A percentile compares a stretch with the other conserved stretches of the same genome.
Conservation (phyloP, 2,329 filamentous ascomycete genomes). For the Claviceps sp. region DNA sequence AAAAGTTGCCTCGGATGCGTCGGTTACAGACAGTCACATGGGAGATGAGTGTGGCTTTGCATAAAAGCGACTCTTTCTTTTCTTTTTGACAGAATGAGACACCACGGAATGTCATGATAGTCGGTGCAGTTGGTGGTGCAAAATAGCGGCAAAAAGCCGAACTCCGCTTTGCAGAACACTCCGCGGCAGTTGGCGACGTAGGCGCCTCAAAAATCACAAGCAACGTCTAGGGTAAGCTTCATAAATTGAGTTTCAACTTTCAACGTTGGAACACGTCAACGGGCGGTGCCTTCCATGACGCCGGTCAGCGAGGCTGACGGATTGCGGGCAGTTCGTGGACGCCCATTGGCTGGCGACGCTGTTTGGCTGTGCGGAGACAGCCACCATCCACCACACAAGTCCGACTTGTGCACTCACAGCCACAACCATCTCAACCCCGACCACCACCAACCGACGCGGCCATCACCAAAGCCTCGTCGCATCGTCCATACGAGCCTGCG, state of each 20-base stretch:
- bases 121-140: too few relatives aligned
- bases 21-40: too few relatives aligned
- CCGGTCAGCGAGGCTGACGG: not conserved
- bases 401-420: not conserved
- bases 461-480: not conserved
- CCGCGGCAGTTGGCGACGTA: too few relatives aligned
- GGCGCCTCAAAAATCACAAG: not conserved
- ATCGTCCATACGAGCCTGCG: conserved; percentile 1
- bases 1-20: too few relatives aligned
- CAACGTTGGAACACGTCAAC: not conserved
- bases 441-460: not conserved
- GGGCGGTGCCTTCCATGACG: not conserved
- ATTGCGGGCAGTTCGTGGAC: not conserved
- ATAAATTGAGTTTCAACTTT: not conserved
- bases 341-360: not conserved
- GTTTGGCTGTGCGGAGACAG: not conserved
- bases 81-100: too few relatives aligned
- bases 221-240: not conserved
- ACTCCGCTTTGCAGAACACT: too few relatives aligned
- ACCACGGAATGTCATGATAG: too few relatives aligned
- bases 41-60: not conserved
- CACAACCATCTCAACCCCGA: not conserved
- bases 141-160: too few relatives aligned
- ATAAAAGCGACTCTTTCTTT: not conserved
- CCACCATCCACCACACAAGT: not conserved